Evolutionary conservation across 2,329 filamentous ascomycete genomes (phyloP), one percentile per base, ranked within the genome.

Genomic region (Venturia pyrina): DNA sequence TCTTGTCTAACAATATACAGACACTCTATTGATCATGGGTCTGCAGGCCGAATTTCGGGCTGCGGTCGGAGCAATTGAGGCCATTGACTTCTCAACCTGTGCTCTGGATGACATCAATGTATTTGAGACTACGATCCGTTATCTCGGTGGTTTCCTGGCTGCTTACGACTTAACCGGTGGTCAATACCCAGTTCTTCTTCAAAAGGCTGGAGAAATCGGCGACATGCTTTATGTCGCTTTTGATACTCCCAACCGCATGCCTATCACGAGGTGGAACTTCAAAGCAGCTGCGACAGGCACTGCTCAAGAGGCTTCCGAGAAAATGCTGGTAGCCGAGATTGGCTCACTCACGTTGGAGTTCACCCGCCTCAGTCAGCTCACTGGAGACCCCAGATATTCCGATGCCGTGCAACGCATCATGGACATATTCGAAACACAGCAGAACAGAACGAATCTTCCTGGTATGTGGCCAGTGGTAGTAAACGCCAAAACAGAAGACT

Each of bases 1-100:
- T 19, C 10, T 19, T 13, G 5, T n/a, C 61, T 93, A 62, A 76
- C 96, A 32, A 93, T 96, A 89, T 81, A 83, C 96, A 32, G 85
- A 87, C 67, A 86, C 85, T 0, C 79, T 88, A 2, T 83, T 81
- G 78, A 87, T 88, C 57, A 86, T 87, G 84, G 84, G 75, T 6
- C 73, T 87, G 48, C 74, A 79, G 34, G 76, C 81, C 1, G 85
- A 88, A 40, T 87, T 88, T 69, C 75, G 80, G 62, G 73, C 80
- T 24, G 84, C 85, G 4, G 79, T 82, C 1, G 74, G 75, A 34
- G 83, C 81, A 3, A 77, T 82, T 2, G 79, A 78, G 53, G 78
- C 78, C 15, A 77, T 87, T 68, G 82, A 87, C 72, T 87, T 85
- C 74, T 75, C 78, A 1, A 76, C 75, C 4, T 78, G 80, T 11